Percentiles rank a stretch among this genome's conserved stretches.
These are phyloP conservation scores for Neofusicoccum sp. DNA, from an alignment of 2,329 filamentous ascomycete genomes.

Conservation along the genomic window DNA sequence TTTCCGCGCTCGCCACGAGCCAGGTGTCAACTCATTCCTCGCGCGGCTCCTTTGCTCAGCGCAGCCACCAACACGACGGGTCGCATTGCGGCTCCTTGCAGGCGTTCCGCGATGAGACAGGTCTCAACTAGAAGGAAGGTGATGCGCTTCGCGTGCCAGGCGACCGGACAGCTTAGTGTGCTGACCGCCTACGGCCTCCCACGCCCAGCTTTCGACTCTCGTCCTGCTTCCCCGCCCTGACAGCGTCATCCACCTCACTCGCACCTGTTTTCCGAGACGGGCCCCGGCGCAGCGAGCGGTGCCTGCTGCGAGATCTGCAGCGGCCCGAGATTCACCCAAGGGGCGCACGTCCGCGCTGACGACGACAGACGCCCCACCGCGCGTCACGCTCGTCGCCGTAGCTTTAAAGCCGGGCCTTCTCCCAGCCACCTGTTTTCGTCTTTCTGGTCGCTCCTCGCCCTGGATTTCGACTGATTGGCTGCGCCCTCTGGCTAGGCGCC, in stretches of 20 bases:
- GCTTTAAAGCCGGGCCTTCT: not conserved
- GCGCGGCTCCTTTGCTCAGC: too few relatives aligned
- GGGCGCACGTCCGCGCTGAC: slow-evolving; percentile 15
- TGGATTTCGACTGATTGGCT: not conserved
- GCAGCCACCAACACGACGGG: too few relatives aligned
- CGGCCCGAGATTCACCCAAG: not conserved
- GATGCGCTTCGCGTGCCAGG: not conserved
- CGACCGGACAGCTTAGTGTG: not conserved
- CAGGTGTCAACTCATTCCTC: too few relatives aligned
- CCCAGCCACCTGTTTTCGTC: slow-evolving; percentile 10
- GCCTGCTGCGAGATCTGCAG: not conserved
- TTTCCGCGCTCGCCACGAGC: not conserved
- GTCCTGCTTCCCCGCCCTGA: not conserved
- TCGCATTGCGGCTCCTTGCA: too few relatives aligned
- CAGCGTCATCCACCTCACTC: not conserved
- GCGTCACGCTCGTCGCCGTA: slow-evolving; percentile 7
- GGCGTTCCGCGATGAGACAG: not conserved
- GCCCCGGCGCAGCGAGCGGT: too few relatives aligned
- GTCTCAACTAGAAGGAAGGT: not conserved
- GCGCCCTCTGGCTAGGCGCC: not conserved
- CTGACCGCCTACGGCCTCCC: not conserved
- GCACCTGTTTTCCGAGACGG: too few relatives aligned
- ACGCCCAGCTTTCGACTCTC: not conserved
- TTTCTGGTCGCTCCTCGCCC: not conserved
- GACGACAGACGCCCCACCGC: slow-evolving; percentile 19